Conservation (phyloP, 768 basidiomycete genomes). For the Pleurotus ostreatus region DNA sequence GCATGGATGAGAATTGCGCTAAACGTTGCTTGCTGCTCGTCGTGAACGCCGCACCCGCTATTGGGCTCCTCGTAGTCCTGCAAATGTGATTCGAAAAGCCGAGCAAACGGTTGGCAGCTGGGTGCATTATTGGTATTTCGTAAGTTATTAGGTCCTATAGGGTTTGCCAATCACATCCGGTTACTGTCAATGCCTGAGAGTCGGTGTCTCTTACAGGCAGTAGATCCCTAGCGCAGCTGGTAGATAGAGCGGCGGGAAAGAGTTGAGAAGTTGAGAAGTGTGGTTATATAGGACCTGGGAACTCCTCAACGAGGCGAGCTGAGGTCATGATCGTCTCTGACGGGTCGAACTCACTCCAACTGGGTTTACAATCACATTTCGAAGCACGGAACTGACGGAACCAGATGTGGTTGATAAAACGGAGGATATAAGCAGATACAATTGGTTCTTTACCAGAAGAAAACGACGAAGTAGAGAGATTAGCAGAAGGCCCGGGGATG, state of each 20-base stretch:
- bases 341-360: not conserved
- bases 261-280: not conserved
- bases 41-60: not conserved
- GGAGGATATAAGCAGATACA: too few relatives aligned
- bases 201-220: not conserved
- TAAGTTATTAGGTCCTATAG: slow-evolving; percentile 1
- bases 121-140: not conserved
- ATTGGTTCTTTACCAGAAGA: too few relatives aligned
- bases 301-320: too few relatives aligned
- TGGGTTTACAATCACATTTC: slow-evolving; percentile 1
- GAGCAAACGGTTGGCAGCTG: slow-evolving; percentile 9
- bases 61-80: not conserved
- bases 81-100: slow-evolving; percentile 11
- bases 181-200: not conserved
- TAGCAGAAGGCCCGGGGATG: not conserved
- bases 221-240: not conserved
- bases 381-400: not conserved
- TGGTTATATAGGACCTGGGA: not conserved
- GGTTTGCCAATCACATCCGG: slow-evolving; percentile 4
- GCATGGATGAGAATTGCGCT: not conserved
- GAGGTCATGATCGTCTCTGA: too few relatives aligned
- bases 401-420: not conserved
- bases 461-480: not conserved
- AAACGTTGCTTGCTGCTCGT: slow-evolving; percentile 2
- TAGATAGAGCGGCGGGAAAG: not conserved